A percentile compares a stretch with the other conserved stretches of the same genome.
phyloP scores from a whole-genome alignment of 2,329 filamentous ascomycete genomes.

The Exophiala sp. region DNA sequence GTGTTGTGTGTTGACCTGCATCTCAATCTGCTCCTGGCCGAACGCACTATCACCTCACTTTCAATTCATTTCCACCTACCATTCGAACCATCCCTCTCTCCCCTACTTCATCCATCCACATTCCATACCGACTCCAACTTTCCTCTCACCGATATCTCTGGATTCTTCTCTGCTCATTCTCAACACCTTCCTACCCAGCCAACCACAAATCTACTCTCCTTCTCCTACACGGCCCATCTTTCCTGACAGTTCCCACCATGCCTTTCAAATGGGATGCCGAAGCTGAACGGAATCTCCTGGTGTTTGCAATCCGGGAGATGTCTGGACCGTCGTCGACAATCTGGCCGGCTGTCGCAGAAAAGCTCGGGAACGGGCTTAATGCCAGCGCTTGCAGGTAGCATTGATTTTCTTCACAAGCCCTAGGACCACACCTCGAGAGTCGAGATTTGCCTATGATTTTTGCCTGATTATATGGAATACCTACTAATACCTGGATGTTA shows the following conservation, averaged over 20 bases:
- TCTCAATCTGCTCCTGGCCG: no score
- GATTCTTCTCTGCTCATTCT: no score
- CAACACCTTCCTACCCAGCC: no score
- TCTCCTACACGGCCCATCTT: neutral
- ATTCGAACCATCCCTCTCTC: neutral
- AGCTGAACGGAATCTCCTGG: constrained; percentile 20
- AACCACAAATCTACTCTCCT: neutral
- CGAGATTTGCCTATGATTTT: no score
- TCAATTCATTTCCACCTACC: neutral
- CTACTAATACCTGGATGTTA: constrained; percentile 14
- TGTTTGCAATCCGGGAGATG: constrained; percentile 20
- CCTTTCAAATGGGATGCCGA: constrained; percentile 25
- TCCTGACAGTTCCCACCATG: constrained; percentile 12
- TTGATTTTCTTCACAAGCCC: neutral
- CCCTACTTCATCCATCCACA: neutral
- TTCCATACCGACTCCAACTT: neutral
- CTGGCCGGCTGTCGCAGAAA: constrained; percentile 27
- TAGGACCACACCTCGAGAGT: neutral
- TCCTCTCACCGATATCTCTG: no score
- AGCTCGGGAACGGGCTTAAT: constrained; percentile 23
- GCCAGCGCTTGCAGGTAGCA: constrained; percentile 25
- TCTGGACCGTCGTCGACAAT: constrained; percentile 11
- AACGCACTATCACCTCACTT: no score
- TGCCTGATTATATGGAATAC: neutral
- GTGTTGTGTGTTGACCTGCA: neutral